A percentile compares a stretch with the other conserved stretches of the same genome.
These are phyloP conservation scores for Collybia nuda DNA, from an alignment of 768 basidiomycete genomes.

Conservation along the genomic window DNA sequence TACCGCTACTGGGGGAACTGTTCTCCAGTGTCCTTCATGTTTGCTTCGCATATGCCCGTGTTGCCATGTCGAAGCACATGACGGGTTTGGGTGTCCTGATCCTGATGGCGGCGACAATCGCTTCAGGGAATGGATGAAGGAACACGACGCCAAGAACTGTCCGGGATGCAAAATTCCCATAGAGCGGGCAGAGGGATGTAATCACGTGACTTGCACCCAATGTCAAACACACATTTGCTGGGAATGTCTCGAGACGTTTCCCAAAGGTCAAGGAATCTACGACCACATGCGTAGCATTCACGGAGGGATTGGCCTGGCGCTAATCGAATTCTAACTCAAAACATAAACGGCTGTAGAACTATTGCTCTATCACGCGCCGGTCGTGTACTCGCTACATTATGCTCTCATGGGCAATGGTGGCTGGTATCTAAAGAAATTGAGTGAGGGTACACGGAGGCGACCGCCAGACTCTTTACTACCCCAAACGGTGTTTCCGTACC, in stretches of 20 bases:
- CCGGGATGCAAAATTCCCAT: slow-evolving; percentile 72
- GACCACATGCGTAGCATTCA: slow-evolving; percentile 71
- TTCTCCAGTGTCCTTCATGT: slow-evolving; percentile 72
- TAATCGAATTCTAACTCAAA: not conserved
- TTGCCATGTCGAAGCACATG: slow-evolving; percentile 59
- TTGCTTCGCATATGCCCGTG: slow-evolving; percentile 65
- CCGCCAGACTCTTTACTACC: too few relatives aligned
- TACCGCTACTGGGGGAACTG: slow-evolving; percentile 42
- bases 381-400: too few relatives aligned
- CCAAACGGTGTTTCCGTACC: too few relatives aligned
- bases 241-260: slow-evolving; percentile 75
- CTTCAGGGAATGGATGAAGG: slow-evolving; percentile 63
- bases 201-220: slow-evolving; percentile 77
- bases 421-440: too few relatives aligned
- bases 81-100: slow-evolving; percentile 65
- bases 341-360: not conserved
- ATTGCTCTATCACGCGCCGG: too few relatives aligned
- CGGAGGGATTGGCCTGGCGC: slow-evolving; percentile 56
- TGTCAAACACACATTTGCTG: slow-evolving; percentile 82
- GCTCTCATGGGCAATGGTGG: not conserved
- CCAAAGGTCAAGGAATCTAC: slow-evolving; percentile 69
- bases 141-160: slow-evolving; percentile 71
- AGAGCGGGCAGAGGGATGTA: slow-evolving; percentile 74
- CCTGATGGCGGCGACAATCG: slow-evolving; percentile 51
- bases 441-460: too few relatives aligned